Percentiles rank a stretch among this genome's conserved stretches.
phyloP scores from a whole-genome alignment of 164 flowering plant species.

The Vitis vinifera region DNA sequence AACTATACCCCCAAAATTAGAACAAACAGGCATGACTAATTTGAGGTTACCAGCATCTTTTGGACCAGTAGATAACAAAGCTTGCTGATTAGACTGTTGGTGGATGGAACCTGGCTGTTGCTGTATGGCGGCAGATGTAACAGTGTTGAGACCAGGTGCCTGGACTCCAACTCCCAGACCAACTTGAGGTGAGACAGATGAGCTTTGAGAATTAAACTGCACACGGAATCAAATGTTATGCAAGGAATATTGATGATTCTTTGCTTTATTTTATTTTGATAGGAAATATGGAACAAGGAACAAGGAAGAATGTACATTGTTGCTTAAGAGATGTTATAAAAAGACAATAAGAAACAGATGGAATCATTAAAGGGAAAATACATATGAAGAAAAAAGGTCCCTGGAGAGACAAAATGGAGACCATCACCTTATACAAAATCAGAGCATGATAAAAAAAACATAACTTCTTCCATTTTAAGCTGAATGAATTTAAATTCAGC shows the following conservation, averaged over 20 bases:
- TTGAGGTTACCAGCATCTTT: conserved; percentile 62
- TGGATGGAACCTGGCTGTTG: conserved; percentile 55
- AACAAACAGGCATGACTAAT: neutral
- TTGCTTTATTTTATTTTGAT: no score
- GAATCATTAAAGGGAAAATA: neutral
- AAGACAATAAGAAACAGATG: neutral
- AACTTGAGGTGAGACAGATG: conserved; percentile 61
- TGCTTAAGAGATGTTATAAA: neutral
- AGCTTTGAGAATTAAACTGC: conserved; percentile 82
- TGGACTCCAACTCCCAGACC: conserved; percentile 76
- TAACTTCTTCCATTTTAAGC: no score
- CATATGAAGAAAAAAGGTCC: no score
- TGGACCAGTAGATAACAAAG: conserved; percentile 33
- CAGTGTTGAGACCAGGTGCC: conserved; percentile 47
- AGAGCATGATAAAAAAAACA: no score
- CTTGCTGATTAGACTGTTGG: conserved; percentile 58
- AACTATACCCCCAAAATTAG: neutral
- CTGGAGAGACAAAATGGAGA: neutral
- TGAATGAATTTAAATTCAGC: no score
- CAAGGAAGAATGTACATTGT: no score
- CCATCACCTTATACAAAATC: neutral
- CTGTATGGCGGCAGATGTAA: conserved; percentile 49
- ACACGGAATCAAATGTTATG: conserved; percentile 8
- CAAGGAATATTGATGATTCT: neutral
- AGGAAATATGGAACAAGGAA: no score